Conservation (phyloP, 208 protist genomes). For the Acanthamoeba triangularis region DNA sequence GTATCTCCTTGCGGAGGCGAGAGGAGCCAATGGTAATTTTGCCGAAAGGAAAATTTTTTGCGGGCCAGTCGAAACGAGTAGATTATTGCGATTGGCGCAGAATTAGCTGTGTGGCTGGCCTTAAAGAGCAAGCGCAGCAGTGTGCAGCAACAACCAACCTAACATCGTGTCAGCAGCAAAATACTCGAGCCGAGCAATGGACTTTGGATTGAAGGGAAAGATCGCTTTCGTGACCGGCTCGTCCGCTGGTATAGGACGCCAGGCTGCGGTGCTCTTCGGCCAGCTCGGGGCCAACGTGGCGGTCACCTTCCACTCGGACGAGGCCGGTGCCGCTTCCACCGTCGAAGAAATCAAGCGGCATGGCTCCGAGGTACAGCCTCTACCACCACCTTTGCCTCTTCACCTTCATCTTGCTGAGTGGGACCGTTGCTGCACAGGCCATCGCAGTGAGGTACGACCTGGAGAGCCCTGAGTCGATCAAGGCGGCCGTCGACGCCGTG, state of each 20-base stretch:
- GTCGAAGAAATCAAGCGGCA: not conserved
- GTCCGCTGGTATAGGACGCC: not conserved
- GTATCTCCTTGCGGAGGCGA: too few relatives aligned
- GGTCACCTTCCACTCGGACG: conserved; percentile 22
- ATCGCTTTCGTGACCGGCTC: conserved; percentile 9
- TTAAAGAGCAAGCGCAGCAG: too few relatives aligned
- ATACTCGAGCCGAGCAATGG: not conserved
- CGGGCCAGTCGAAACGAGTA: too few relatives aligned
- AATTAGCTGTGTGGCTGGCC: too few relatives aligned
- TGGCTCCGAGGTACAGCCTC: not conserved
- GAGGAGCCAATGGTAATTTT: too few relatives aligned
- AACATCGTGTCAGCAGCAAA: too few relatives aligned
- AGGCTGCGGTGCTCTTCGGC: not conserved
- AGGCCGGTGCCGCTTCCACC: not conserved
- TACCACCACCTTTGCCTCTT: not conserved
- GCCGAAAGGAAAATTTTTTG: too few relatives aligned
- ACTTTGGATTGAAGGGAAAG: conserved; percentile 35
- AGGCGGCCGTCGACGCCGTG: not conserved
- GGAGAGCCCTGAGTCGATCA: not conserved
- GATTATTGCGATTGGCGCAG: too few relatives aligned
- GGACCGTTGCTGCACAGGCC: not conserved
- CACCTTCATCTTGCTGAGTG: not conserved
- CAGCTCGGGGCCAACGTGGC: not conserved
- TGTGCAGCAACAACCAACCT: too few relatives aligned
- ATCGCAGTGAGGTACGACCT: not conserved